These are phyloP conservation scores for Populus trichocarpa DNA, from an alignment of 441 rosid species.

Conservation along the genomic window DNA sequence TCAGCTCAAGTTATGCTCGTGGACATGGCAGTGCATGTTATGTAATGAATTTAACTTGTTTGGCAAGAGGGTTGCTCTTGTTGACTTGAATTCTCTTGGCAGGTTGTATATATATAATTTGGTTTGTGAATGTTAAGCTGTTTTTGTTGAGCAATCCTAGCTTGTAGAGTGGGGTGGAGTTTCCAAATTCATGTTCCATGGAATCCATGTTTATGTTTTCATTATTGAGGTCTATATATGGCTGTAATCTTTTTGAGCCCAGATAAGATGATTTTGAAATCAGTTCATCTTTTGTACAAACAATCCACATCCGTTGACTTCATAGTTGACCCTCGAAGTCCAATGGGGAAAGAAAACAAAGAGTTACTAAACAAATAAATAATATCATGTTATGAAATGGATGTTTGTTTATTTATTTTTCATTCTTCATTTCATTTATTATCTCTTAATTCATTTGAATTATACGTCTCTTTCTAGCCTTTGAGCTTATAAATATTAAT, in stretches of 20 bases:
- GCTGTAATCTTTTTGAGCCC: constrained; percentile 19
- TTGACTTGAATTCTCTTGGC: neutral
- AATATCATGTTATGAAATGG: no score
- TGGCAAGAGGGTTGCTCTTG: neutral
- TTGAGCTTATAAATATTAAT: no score
- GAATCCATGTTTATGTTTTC: neutral
- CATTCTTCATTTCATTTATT: no score
- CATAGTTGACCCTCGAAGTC: no score
- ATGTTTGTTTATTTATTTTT: no score
- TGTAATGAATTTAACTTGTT: neutral
- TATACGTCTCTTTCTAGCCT: no score
- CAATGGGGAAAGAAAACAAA: no score
- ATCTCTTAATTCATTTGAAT: no score
- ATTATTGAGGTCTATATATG: neutral
- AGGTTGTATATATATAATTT: neutral
- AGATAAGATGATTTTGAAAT: no score
- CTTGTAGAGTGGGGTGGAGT: neutral
- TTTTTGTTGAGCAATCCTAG: neutral
- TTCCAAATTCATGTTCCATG: neutral
- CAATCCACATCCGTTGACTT: no score
- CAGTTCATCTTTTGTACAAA: no score
- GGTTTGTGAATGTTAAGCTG: neutral
- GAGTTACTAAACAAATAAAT: no score
- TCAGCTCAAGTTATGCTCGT: neutral
- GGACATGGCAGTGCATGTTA: neutral